Evolutionary conservation across 371 early-diverging fungal species (phyloP).

Genomic region (Synchytrium microbalum): DNA sequence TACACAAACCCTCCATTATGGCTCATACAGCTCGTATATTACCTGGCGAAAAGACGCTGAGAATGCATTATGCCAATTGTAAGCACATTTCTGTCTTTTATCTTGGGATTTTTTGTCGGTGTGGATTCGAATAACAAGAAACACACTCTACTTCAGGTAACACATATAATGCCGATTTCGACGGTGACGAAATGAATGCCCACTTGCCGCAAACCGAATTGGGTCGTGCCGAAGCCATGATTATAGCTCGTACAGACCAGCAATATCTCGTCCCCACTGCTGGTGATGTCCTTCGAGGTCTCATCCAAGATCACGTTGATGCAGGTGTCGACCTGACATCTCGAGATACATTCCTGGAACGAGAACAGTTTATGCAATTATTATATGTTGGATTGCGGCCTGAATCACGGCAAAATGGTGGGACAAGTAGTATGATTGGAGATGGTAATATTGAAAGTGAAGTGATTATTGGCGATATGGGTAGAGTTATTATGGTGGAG

Average conservation of each 20-base stretch:
- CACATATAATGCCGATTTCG: slow-evolving; percentile 92
- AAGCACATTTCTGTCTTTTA: slow-evolving; percentile 1
- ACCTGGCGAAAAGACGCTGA: slow-evolving; percentile 96
- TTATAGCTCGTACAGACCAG: slow-evolving; percentile 92
- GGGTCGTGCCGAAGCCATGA: slow-evolving; percentile 90
- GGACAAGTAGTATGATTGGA: slow-evolving; percentile 6
- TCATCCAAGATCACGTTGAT: slow-evolving; percentile 99
- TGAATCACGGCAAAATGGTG: slow-evolving; percentile 29
- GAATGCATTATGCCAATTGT: slow-evolving; percentile 97
- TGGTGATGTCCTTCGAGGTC: slow-evolving; percentile 97
- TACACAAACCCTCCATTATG: slow-evolving; percentile 99
- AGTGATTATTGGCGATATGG: slow-evolving; percentile 49
- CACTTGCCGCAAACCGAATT: slow-evolving; percentile 99
- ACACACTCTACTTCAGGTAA: slow-evolving; percentile 15
- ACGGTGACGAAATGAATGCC: slow-evolving; percentile 99
- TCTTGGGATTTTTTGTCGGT: neutral
- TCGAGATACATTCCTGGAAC: slow-evolving; percentile 83
- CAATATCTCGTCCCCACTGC: slow-evolving; percentile 98
- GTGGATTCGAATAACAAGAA: neutral
- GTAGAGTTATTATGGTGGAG: slow-evolving; percentile 66
- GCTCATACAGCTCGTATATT: slow-evolving; percentile 96
- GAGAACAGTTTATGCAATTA: slow-evolving; percentile 89
- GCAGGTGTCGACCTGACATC: slow-evolving; percentile 92
- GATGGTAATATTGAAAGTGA: slow-evolving; percentile 39
- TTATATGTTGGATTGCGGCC: slow-evolving; percentile 81